Percentiles rank a stretch among this genome's conserved stretches.
Conservation (phyloP, 345 rosid genomes). For the Viola odorata region DNA sequence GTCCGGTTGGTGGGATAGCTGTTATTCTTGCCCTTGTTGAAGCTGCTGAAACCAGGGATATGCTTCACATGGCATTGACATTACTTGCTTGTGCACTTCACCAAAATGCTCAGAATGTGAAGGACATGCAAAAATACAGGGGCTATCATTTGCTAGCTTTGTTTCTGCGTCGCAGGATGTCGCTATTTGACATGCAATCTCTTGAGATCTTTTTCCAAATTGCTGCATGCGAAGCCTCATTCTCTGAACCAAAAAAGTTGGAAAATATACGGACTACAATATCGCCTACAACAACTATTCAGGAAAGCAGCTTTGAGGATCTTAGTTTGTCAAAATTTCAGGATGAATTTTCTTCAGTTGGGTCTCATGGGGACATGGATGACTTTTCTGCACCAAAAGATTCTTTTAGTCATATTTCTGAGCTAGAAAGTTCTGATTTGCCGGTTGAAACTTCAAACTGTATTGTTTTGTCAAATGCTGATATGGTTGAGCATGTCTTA, state of each 20-base stretch:
- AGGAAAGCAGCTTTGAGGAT: conserved; percentile 74
- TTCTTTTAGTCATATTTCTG: conserved; percentile 87
- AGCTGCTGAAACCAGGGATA: conserved; percentile 86
- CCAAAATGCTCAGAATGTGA: conserved; percentile 92
- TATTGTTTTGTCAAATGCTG: conserved; percentile 90
- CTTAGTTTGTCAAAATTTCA: conserved; percentile 68
- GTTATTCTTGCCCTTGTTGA: conserved; percentile 90
- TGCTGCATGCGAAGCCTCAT: conserved; percentile 99
- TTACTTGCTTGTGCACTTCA: conserved; percentile 90
- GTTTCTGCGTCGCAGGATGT: conserved; percentile 83
- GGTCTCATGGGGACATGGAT: conserved; percentile 94
- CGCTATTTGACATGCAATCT: conserved; percentile 89
- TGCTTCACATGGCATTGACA: conserved; percentile 95
- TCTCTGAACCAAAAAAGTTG: conserved; percentile 85
- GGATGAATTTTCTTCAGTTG: conserved; percentile 78
- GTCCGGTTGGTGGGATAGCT: conserved; percentile 84
- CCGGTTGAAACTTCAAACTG: conserved; percentile 90
- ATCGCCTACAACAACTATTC: conserved; percentile 48
- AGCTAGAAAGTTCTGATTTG: conserved; percentile 78
- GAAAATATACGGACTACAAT: conserved; percentile 31
- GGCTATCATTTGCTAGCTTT: conserved; percentile 97
- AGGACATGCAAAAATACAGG: conserved; percentile 92
- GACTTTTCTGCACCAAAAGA: conserved; percentile 89
- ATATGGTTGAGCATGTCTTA: conserved; percentile 99
- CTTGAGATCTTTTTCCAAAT: conserved; percentile 94